Base-by-base conservation (phyloP, 129 eudicot genomes). In the Heracleum sosnowskyi region DNA sequence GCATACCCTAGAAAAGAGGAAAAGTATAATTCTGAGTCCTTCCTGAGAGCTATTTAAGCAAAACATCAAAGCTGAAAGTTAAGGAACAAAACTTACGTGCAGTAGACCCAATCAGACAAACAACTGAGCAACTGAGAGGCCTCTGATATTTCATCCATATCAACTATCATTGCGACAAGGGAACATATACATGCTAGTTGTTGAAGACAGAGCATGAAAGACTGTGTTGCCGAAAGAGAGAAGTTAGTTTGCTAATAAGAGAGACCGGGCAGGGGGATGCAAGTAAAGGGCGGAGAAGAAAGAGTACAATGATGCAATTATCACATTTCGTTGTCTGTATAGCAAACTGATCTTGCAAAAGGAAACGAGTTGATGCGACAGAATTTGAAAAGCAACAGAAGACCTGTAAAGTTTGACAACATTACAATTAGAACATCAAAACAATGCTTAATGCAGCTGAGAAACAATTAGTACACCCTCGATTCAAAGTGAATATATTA, bases 341-440 rank as follows among this genome's bases (percentile, higher is more conserved):
- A 91, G 92, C 90, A 82, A 96, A 96, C 87, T 96, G 96, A 73
- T 96, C 99, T 89, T 96, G 99, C 91, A 96, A 82, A 78, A 96
- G 77, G 78, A 96, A 96, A 69, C 99, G 90, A 33, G 99, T 96
- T 10, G 99, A 96, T 76, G 99, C 99, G n/a, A 96, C 99, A 1
- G 99, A 96, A 80, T 96, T 96, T 81, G 88, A 93, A 80, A 96
- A 96, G 92, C 99, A 92, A 33, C 79, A 76, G 70, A 92, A 85
- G 40, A 96, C 99, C 99, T 92, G 96, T 76, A 79, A 69, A 81
- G 47, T 22, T 44, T 44, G 49, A 18, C 46, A 63, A 51, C 17
- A 75, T 42, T 24, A 79, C 73, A 77, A 78, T 76, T 18, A 29
- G 26, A 63, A 42, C 44, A 78, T 64, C 46, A 18, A 29, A 22